Conservation (phyloP, 352 stramenopile genomes). For the Phytopythium kandeliae region DNA sequence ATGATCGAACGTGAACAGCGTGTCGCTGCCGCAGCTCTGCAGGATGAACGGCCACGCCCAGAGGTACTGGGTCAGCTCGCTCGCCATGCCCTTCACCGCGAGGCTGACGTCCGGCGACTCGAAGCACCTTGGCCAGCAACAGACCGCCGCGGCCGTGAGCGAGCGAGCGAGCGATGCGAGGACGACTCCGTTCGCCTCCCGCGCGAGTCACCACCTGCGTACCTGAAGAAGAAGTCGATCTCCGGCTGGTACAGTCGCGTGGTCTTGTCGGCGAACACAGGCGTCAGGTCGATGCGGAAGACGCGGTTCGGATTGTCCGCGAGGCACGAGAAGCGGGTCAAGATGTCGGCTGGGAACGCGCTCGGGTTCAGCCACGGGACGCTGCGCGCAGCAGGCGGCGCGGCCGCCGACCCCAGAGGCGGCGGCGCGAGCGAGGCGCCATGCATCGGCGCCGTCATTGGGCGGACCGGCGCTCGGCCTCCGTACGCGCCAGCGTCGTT, state of each 20-base stretch:
- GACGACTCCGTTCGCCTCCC: neutral
- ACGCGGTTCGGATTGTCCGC: constrained; percentile 52
- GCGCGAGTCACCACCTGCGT: neutral
- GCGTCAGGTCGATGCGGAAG: constrained; percentile 61
- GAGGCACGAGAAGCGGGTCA: constrained; percentile 46
- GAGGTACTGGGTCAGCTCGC: constrained; percentile 75
- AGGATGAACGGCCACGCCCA: constrained; percentile 80
- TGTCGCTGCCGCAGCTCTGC: constrained; percentile 64
- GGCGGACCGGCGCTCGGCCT: neutral
- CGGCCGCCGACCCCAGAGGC: neutral
- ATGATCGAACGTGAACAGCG: constrained; percentile 70
- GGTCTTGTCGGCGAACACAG: constrained; percentile 41
- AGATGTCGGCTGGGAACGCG: constrained; percentile 46
- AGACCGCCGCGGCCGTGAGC: neutral
- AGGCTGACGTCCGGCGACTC: constrained; percentile 74
- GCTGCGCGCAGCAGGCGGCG: constrained; percentile 21
- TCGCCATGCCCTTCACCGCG: constrained; percentile 76
- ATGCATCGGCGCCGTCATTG: neutral
- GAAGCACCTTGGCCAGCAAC: constrained; percentile 37
- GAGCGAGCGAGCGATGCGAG: neutral
- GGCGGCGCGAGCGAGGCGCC: neutral
- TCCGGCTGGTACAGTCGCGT: constrained; percentile 49
- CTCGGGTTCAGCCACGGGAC: constrained; percentile 48
- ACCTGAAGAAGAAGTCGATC: constrained; percentile 61
- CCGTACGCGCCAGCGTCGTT: neutral